phyloP scores from a whole-genome alignment of 1,139 yeast genomes.

The Diutina ranongensis region DNA sequence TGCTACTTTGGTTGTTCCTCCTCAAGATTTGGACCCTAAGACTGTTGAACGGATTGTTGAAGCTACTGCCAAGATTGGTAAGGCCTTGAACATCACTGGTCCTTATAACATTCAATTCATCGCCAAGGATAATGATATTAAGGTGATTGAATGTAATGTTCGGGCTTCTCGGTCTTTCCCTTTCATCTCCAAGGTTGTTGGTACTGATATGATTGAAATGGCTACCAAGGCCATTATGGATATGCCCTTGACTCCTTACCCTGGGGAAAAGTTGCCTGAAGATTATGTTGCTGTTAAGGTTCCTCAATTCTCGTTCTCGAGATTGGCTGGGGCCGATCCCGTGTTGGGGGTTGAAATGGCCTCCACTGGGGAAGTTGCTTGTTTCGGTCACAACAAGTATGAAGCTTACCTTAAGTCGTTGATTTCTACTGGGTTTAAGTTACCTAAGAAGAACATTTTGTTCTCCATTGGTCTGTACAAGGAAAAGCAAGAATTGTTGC shows the following conservation, averaged over 20 bases:
- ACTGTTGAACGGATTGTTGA: conserved; percentile 85
- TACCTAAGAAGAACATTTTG: conserved; percentile 91
- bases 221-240: conserved; percentile 96
- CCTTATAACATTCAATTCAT: conserved; percentile 96
- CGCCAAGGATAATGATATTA: conserved; percentile 83
- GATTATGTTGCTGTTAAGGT: conserved; percentile 96
- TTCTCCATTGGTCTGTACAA: conserved; percentile 95
- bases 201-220: conserved; percentile 93
- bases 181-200: conserved; percentile 94
- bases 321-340: conserved; percentile 98
- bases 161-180: conserved; percentile 99
- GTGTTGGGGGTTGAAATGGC: conserved; percentile 99
- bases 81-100: conserved; percentile 93
- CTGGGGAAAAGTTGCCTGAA: conserved; percentile 77
- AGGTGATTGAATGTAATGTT: conserved; percentile 97
- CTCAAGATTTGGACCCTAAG: conserved; percentile 89
- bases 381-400: conserved; percentile 90
- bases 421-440: conserved; percentile 87
- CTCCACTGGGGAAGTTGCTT: conserved; percentile 98
- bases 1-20: conserved; percentile 95
- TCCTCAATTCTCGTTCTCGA: conserved; percentile 95
- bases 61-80: conserved; percentile 94
- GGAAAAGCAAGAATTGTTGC: conserved; percentile 88
- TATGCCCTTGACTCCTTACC: conserved; percentile 77
- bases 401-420: conserved; percentile 95